phyloP scores from a whole-genome alignment of 1,139 yeast species.

The Yamadazyma sp. region DNA sequence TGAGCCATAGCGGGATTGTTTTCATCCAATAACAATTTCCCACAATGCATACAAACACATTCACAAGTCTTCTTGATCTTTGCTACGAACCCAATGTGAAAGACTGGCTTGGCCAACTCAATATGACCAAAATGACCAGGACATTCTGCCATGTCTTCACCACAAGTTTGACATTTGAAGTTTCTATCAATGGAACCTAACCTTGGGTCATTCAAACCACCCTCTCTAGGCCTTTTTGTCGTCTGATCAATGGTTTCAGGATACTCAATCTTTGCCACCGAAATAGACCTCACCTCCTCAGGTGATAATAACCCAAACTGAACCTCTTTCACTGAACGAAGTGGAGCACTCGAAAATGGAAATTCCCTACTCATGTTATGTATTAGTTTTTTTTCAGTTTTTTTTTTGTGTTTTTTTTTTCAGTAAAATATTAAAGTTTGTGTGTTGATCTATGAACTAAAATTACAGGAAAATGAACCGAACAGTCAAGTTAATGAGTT shows the following conservation, averaged over 20 bases:
- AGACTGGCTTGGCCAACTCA: conserved; percentile 96
- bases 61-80: conserved; percentile 95
- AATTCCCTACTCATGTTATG: conserved; percentile 55
- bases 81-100: conserved; percentile 92
- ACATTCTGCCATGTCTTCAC: conserved; percentile 98
- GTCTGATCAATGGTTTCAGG: conserved; percentile 99
- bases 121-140: conserved; percentile 99
- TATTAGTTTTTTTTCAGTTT: conserved; percentile 6
- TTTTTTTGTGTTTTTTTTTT: conserved; percentile 6
- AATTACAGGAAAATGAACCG: conserved; percentile 3
- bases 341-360: conserved; percentile 96
- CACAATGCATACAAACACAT: conserved; percentile 98
- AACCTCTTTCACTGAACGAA: conserved; percentile 94
- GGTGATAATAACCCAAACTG: conserved; percentile 98
- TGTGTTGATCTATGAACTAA: conserved; percentile 5
- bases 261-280: conserved; percentile 95
- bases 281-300: conserved; percentile 94
- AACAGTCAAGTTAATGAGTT: conserved; percentile 20
- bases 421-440: conserved; percentile 1
- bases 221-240: conserved; percentile 90
- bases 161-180: conserved; percentile 97
- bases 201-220: conserved; percentile 96
- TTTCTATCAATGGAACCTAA: conserved; percentile 96
- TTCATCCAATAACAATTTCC: conserved; percentile 87
- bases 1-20: conserved; percentile 83